Base-by-base conservation (phyloP, 768 basidiomycete genomes). In the Kwoniella dendrophila region DNA sequence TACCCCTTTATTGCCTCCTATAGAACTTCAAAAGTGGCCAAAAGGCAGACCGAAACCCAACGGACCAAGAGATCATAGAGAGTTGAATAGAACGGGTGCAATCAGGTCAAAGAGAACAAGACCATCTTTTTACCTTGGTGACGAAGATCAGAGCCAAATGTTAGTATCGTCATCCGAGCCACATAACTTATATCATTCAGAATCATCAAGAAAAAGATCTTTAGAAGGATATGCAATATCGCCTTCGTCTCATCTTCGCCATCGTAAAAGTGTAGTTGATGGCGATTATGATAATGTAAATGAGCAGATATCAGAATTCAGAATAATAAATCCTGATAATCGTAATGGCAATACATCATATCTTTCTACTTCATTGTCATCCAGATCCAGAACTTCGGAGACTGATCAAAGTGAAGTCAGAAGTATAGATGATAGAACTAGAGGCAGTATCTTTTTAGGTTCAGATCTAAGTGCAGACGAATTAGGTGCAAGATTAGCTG, bases 21-120 rank as follows among this genome's bases (percentile, higher is more conserved):
- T 34, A 6, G 49, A 51, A 20, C 43, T 44, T 22, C 11, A 7
- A 14, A 14, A 40, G 20, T 40, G 38, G 38, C 38, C 38, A 40
- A 40, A 40, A 20, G 38, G n/a, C n/a, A n/a, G n/a, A n/a, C n/a
- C 38, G 14, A 51, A 51, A 26, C 49, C 49, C 11, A 51, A 33
- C 11, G 49, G 49, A n/a, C 32, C 49, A 26, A 29, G 43, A 18
- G 16, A n/a, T 18, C 43, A 44, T n/a, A n/a, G n/a, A n/a, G n/a
- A n/a, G n/a, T n/a, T n/a, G n/a, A n/a, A n/a, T n/a, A n/a, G n/a
- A n/a, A n/a, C n/a, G n/a, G n/a, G n/a, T n/a, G n/a, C n/a, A 22
- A 20, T 24, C 16, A 44, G 43, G n/a, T 10, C 43, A 22, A n/a
- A 20, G 24, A 18, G 43, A 44, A n/a, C 14, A 11, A 44, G n/a